These are phyloP conservation scores for Yamadazyma atmosphaerica DNA, from an alignment of 1,139 yeast genomes.

Conservation along the genomic window DNA sequence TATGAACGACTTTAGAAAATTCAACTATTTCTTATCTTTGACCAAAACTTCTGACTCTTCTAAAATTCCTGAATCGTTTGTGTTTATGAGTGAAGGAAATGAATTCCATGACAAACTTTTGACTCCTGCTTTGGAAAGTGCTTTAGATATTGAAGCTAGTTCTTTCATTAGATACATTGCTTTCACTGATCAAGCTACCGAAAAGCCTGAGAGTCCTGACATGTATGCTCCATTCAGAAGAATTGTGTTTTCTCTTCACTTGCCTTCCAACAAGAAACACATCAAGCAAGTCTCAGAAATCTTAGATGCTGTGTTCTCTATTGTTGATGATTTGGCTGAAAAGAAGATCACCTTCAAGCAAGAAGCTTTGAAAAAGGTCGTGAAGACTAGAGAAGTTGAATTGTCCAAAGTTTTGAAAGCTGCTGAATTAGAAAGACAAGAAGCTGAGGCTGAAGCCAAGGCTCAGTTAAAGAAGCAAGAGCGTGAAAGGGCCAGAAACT, in stretches of 20 bases:
- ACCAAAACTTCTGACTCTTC: conserved; percentile 77
- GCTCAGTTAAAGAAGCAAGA: conserved; percentile 69
- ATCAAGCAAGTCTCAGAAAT: conserved; percentile 48
- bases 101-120: conserved; percentile 73
- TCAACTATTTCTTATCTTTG: conserved; percentile 78
- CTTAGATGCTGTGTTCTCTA: conserved; percentile 50
- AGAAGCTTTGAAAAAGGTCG: conserved; percentile 75
- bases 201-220: conserved; percentile 57
- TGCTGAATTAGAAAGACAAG: conserved; percentile 62
- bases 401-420: conserved; percentile 56
- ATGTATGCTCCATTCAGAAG: conserved; percentile 58
- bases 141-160: conserved; percentile 50
- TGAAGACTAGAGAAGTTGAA: conserved; percentile 73
- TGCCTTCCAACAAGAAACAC: conserved; percentile 48
- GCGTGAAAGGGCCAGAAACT: conserved; percentile 52
- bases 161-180: conserved; percentile 61
- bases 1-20: conserved; percentile 76
- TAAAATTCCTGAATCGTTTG: conserved; percentile 70
- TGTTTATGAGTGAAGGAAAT: conserved; percentile 85
- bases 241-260: conserved; percentile 50
- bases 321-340: conserved; percentile 53
- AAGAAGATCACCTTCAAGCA: conserved; percentile 52
- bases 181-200: conserved; percentile 77
- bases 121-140: conserved; percentile 48
- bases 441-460: conserved; percentile 66